Evolutionary conservation across 1,284 basidiomycete species (phyloP), one percentile per base, ranked within the genome.

Genomic region (Tilletia indica): DNA sequence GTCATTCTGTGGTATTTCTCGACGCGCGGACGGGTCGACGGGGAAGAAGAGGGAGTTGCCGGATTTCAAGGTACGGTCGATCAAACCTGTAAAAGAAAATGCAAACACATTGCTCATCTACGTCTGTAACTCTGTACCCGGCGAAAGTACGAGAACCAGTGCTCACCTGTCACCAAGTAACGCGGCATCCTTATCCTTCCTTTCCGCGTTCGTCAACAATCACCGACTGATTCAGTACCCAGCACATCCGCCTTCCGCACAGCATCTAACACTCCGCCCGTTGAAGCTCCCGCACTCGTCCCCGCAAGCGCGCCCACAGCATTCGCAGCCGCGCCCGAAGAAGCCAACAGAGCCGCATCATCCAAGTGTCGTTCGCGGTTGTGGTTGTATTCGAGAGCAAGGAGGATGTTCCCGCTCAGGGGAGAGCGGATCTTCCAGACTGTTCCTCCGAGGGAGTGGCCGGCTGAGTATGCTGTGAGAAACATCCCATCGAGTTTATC

Each of bases 391-490:
- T 96, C 91, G 21, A 98, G 93, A 12, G 95, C 96, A 83, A 99
- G 97, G 39, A 99, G 87, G 21, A 99, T 91, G 2, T 97, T 98
- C 6, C 95, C 96, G 8, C 93, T 93, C 0, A 94, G 94, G 1
- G 97, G 95, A 0, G 94, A 97, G 49, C 97, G 91, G 73, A 99
- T 92, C 85, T 98, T 98, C 95, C 95, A 99, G 76, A 99, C 92
- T 2, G 95, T 94, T 67, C 96, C 97, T 77, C 97, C 97, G 21
- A 99, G 89, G 0, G 93, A 93, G 84, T 98, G 95, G 0, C 97
- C 97, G 11, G 94, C 93, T 76, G 93, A 92, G 87, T 97, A 97
- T 0, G 97, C 95, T 19, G 95, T 97, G 74, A 99, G 91, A 0
- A 96, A 96, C 76, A 98, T 87, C 68, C 93, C 92, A 82, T 93